Evolutionary conservation across 768 basidiomycete species (phyloP), one percentile per base, ranked within the genome.

Genomic region (Erythrobasidium yunnanense): DNA sequence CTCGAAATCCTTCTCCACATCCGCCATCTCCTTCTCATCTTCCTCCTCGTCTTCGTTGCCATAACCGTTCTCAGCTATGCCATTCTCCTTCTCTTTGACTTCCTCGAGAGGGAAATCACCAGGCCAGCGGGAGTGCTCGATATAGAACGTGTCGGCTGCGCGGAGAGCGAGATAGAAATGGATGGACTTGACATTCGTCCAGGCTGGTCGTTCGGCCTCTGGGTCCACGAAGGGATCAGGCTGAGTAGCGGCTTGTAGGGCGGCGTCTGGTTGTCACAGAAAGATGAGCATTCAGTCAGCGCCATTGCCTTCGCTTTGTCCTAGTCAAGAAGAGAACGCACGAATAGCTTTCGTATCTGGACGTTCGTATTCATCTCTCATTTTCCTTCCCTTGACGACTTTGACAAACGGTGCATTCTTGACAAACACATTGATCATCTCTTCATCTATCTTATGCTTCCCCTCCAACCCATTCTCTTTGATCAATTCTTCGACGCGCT

Each of bases 351-450:
- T 32, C 4, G 45, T 50, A 7, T 54, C 58, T 1, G 67, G 60
- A 2, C 62, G 17, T 27, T 53, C 49, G 22, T 66, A 68, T 46
- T 75, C 73, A 38, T 74, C 68, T 32, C 60, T 55, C 34, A 77
- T 33, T 29, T 75, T 73, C 46, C 73, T 69, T 2, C 78, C 78
- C 30, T 74, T 71, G 55, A 77, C 60, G 6, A 78, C 74, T 34
- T 71, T 74, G 17, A 78, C 63, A 50, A 73, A 76, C 4, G 71
- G 76, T 11, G 75, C 72, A 52, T 78, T 77, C 70, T 76, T 77
- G 32, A 77, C 78, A 68, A 78, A 78, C 11, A 71, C 70, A 42
- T 73, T 75, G 7, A 77, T 56, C 69, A 78, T 77, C 18, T 75
- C 74, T 4, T 72, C 67, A 0, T 66, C 70, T 13, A 78, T 71